Percentiles rank a stretch among this genome's conserved stretches.
Conservation (phyloP, 106 monocot species). For the Dactylorhiza incarnata region DNA sequence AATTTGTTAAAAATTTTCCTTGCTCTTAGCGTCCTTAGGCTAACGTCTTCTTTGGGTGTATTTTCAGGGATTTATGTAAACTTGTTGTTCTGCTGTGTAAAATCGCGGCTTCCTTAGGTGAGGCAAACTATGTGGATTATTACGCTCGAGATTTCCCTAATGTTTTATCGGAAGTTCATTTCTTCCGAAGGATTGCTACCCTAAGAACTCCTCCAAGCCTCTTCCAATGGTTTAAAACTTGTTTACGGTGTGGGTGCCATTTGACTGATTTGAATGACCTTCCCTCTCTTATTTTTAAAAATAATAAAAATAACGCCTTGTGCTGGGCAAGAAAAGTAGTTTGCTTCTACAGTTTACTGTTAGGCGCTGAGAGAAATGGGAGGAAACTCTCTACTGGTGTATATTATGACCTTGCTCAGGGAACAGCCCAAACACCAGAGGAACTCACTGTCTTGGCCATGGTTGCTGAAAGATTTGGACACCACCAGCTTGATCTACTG, state of each 20-base stretch:
- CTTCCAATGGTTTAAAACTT: constrained; percentile 71
- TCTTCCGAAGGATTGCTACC: constrained; percentile 17
- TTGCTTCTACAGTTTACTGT: constrained; percentile 68
- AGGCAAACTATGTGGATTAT: constrained; percentile 61
- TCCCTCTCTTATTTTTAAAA: constrained; percentile 53
- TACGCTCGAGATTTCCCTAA: constrained; percentile 87
- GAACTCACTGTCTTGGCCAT: constrained; percentile 82
- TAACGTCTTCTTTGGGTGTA: not conserved
- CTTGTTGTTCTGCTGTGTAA: constrained; percentile 57
- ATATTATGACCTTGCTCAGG: constrained; percentile 58
- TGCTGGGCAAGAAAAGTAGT: constrained; percentile 75
- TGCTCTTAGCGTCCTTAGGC: not conserved
- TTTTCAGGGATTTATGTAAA: constrained; percentile 52
- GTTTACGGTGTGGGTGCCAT: constrained; percentile 41
- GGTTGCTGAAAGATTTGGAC: constrained; percentile 92
- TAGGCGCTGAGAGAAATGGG: constrained; percentile 65
- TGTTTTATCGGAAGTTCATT: constrained; percentile 28
- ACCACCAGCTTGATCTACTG: constrained; percentile 75
- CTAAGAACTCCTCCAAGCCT: constrained; percentile 59
- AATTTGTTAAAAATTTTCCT: too few relatives aligned
- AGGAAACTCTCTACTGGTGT: constrained; percentile 64
- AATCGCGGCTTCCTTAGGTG: constrained; percentile 57
- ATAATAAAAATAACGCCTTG: constrained; percentile 39
- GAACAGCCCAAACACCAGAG: constrained; percentile 59
- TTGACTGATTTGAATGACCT: constrained; percentile 34